These are phyloP conservation scores for Kodamaea hsintzibuensis DNA, from an alignment of 805 yeast species.

Conservation along the genomic window DNA sequence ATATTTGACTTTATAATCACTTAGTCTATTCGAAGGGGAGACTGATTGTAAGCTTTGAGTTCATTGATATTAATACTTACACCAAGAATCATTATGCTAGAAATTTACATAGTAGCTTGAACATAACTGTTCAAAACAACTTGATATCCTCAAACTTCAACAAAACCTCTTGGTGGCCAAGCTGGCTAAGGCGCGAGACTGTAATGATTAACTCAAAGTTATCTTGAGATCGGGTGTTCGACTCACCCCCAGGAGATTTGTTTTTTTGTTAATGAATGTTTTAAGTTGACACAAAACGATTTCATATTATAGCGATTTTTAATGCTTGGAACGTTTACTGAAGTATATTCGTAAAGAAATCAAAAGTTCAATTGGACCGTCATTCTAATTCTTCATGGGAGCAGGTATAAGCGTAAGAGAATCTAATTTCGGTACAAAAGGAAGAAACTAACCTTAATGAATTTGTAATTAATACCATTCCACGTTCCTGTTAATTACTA, in stretches of 20 bases:
- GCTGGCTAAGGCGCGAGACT: slow-evolving; percentile 54
- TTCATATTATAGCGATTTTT: too few species aligned
- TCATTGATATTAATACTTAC: too few species aligned
- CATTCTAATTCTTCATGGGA: neutral
- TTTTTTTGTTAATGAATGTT: neutral
- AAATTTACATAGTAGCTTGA: too few species aligned
- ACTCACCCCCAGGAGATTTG: slow-evolving; percentile 49
- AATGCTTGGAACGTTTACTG: too few species aligned
- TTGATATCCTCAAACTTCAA: neutral
- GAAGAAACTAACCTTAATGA: neutral
- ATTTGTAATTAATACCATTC: neutral
- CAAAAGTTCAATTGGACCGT: neutral
- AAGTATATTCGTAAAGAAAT: too few species aligned
- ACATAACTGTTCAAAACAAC: neutral
- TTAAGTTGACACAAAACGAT: neutral
- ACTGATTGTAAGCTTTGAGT: too few species aligned
- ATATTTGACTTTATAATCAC: too few species aligned
- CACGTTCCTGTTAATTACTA: neutral
- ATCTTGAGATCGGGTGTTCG: slow-evolving; percentile 53
- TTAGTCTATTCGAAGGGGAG: too few species aligned
- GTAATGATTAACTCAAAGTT: slow-evolving; percentile 34
- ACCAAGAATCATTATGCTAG: too few species aligned
- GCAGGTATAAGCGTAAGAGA: too few species aligned
- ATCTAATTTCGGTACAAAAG: neutral
- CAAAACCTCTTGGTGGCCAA: slow-evolving; percentile 45